Base-by-base conservation (phyloP, 164 flowering plant species). In the Vitis rotundifolia region DNA sequence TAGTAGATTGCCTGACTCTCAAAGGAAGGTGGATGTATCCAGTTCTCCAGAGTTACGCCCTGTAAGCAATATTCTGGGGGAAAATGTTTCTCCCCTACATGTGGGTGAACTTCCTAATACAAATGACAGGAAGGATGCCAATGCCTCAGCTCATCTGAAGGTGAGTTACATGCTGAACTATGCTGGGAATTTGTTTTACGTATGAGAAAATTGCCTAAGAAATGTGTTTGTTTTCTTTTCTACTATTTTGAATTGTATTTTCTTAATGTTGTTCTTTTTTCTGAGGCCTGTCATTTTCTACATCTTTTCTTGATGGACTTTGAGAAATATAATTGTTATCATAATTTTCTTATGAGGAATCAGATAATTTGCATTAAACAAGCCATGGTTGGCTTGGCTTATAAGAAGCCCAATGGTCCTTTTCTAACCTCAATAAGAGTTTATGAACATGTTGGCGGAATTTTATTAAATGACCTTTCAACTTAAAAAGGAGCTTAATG, bases 51-150 rank as follows among this genome's bases (percentile, higher is more conserved):
- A 57, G 14, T 66, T 76, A 47, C 68, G 69, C 11, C 72, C 80
- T 54, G 60, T 69, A 15, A 59, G 28, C 63, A 80, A 82, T 59
- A 61, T 75, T 44, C 49, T 76, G 19, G 82, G 84, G 19, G 77
- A 77, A 5, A 78, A 76, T 66, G 57, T 29, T 66, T 75, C 67
- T 5, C 10, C 69, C 29, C 62, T 73, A 22, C 73, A 61, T 37
- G 71, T 70, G 0, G 78, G 57, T n/a, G 76, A 76, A 55, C 57
- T 22, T 53, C 66, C 76, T 10, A 75, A 76, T 69, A 54, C 62
- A 52, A 76, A 10, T 69, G 59, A 67, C 9, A 63, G 51, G 55
- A 84, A 57, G 74, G 71, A 68, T 70, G 67, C 47, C 53, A 68
- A 71, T 26, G 73, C 54, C 66, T 53, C 79, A 70, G 64, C 64